Base-by-base conservation (phyloP, 139 green algal species). In the Edaphochlamys debaryana region DNA sequence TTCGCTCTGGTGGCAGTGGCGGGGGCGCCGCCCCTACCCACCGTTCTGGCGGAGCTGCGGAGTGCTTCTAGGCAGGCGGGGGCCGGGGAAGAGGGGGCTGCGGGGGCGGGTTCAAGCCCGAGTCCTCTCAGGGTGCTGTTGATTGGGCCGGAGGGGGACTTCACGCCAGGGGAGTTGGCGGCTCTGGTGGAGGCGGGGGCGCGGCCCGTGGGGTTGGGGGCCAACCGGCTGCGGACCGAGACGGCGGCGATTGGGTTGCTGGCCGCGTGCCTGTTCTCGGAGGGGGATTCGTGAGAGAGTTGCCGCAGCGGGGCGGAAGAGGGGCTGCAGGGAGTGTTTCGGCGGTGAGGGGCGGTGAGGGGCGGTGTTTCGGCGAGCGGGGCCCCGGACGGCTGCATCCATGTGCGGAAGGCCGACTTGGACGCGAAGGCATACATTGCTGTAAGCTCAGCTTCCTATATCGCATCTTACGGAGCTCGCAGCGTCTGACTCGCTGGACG, bases 101-200 rank as follows among this genome's bases (percentile, higher is more conserved):
- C 20, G 54, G 22, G 6, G 15, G 54, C 54, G 6, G 63, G 63
- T 1, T 1, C 3, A 1, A 4, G 8, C 23, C 17, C n/a, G 8
- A 30, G n/a, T 48, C 52, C 62, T 29, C n/a, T 77, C 20, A 23
- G 67, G 37, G 9, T 84, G 48, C 20, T 77, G 50, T 60, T 84
- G 34, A 54, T 98, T 0, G 96, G 96, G 0, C 96, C 96, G 0
- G 96, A 98, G 69, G 96, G 96, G 1, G 96, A 98, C 78, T 98
- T 95, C 74, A 97, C 95, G 9, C 74, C 85, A 1, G 87, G 72
- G 1, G 96, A 98, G 80, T 30, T 95, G 40, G 29, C 78, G 3
- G 40, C 30, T 23, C 71, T 98, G 45, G 30, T 87, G 23, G 69
- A 34, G 11, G 85, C 88, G 0, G 96, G 95, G 2, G 93, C 88